These are phyloP conservation scores for Sodiomyces alkalinus DNA, from an alignment of 2,329 filamentous ascomycete species.

Conservation along the genomic window DNA sequence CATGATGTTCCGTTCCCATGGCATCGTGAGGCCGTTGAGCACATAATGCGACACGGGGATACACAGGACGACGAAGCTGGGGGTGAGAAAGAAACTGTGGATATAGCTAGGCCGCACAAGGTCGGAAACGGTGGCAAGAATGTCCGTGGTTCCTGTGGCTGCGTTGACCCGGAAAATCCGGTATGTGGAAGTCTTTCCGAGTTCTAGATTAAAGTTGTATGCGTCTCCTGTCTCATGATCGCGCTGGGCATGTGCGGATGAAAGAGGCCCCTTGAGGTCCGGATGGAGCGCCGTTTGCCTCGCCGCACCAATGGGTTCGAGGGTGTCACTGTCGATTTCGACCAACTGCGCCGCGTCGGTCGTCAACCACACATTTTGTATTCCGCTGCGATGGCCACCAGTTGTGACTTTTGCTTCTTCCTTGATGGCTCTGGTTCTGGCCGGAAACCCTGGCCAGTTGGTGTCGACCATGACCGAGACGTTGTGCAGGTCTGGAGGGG, in stretches of 20 bases:
- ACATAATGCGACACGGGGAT: conserved; percentile 51
- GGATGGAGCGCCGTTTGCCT: conserved; percentile 49
- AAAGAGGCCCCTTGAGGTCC: conserved; percentile 48
- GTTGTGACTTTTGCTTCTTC: conserved; percentile 6
- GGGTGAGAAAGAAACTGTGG: conserved; percentile 67
- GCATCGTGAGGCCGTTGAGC: conserved; percentile 40
- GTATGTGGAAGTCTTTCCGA: conserved; percentile 44
- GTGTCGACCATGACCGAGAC: conserved; percentile 50
- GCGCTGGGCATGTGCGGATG: conserved; percentile 55
- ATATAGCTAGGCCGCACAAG: conserved; percentile 50
- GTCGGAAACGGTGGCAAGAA: conserved; percentile 51
- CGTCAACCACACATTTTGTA: conserved; percentile 34
- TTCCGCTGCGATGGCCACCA: conserved; percentile 17
- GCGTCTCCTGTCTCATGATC: conserved; percentile 61
- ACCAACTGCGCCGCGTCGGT: conserved; percentile 44
- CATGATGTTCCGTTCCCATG: conserved; percentile 51
- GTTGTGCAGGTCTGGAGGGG: conserved; percentile 29
- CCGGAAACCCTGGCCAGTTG: conserved; percentile 43
- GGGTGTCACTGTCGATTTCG: conserved; percentile 50
- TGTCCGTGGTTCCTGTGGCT: conserved; percentile 47
- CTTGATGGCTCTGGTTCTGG: conserved; percentile 5
- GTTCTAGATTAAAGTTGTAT: conserved; percentile 68
- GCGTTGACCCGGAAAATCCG: conserved; percentile 53
- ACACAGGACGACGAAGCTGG: conserved; percentile 57
- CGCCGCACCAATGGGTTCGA: conserved; percentile 55